Percentiles rank a stretch among this genome's conserved stretches.
phyloP scores from a whole-genome alignment of 1,284 basidiomycete species.

The Ceratobasidium sp. region DNA sequence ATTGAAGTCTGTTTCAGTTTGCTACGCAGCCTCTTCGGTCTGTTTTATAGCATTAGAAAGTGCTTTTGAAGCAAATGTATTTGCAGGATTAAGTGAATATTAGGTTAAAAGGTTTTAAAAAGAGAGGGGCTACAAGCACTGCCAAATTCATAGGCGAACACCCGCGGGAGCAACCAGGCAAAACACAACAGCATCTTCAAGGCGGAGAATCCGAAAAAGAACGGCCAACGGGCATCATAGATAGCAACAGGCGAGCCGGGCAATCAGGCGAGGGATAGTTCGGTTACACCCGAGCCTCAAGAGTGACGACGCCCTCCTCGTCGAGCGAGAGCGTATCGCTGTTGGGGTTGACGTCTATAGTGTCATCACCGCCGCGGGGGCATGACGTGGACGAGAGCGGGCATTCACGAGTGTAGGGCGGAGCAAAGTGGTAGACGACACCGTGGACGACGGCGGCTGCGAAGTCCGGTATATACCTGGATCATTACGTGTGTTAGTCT shows the following conservation, averaged over 20 bases:
- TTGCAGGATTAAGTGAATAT: conserved; percentile 21
- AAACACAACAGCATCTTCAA: background rate
- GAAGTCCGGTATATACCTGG: conserved; percentile 44
- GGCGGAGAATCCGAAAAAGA: background rate
- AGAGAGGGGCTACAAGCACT: background rate
- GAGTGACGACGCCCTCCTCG: conserved; percentile 35
- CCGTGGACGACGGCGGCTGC: conserved; percentile 40
- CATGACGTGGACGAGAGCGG: conserved; percentile 33
- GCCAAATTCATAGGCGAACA: background rate
- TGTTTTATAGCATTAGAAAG: too few relatives aligned
- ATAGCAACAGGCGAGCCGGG: background rate
- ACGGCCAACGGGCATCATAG: background rate
- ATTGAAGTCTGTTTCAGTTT: too few relatives aligned
- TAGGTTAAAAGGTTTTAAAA: conserved; percentile 11
- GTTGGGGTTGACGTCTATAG: background rate
- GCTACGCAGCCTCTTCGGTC: too few relatives aligned
- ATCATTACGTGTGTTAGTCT: conserved; percentile 1
- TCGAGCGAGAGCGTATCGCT: conserved; percentile 34
- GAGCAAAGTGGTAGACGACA: conserved; percentile 40
- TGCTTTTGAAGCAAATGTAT: conserved; percentile 20
- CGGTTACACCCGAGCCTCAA: conserved; percentile 35
- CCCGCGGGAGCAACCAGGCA: conserved; percentile 11
- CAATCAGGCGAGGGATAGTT: background rate
- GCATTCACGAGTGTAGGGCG: conserved; percentile 43
- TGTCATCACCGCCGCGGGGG: conserved; percentile 2